These are phyloP conservation scores for Wickerhamomyces strasburgensis DNA, from an alignment of 805 yeast species.

Conservation along the genomic window DNA sequence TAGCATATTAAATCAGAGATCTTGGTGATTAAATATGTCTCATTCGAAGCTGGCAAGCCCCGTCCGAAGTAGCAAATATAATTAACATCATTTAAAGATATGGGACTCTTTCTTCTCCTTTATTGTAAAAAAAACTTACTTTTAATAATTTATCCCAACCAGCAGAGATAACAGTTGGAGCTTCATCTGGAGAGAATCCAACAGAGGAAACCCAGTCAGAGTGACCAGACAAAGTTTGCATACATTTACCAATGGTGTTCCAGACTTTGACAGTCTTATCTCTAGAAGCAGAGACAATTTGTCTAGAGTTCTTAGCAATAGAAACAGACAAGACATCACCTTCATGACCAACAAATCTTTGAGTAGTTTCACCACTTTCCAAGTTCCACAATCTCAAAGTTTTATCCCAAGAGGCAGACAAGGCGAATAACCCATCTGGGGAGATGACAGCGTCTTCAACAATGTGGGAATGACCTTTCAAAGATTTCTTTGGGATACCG, in stretches of 20 bases:
- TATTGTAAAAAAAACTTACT: constrained; percentile 93
- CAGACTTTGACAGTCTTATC: constrained; percentile 99
- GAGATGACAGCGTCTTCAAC: constrained; percentile 97
- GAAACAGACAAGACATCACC: constrained; percentile 97
- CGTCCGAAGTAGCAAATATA: constrained; percentile 99
- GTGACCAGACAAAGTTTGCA: constrained; percentile 93
- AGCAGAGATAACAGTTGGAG: constrained; percentile 87
- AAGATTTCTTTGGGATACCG: constrained; percentile 97
- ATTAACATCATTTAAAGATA: constrained; percentile 59
- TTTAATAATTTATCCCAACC: constrained; percentile 98
- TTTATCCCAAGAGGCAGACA: constrained; percentile 99
- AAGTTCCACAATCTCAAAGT: constrained; percentile 98
- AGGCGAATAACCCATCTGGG: constrained; percentile 95
- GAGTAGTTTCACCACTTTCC: constrained; percentile 86
- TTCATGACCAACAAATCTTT: constrained; percentile 96
- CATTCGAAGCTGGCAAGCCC: constrained; percentile 65
- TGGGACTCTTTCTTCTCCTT: too few species aligned
- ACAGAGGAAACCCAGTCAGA: constrained; percentile 98
- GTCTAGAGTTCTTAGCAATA: constrained; percentile 93
- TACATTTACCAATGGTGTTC: constrained; percentile 98
- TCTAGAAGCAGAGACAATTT: constrained; percentile 97
- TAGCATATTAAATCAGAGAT: constrained; percentile 69
- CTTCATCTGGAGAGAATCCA: constrained; percentile 87
- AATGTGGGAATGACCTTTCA: constrained; percentile 98
- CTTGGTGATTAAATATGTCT: constrained; percentile 97